Conservation (phyloP, 345 rosid species). For the Salix brachista region DNA sequence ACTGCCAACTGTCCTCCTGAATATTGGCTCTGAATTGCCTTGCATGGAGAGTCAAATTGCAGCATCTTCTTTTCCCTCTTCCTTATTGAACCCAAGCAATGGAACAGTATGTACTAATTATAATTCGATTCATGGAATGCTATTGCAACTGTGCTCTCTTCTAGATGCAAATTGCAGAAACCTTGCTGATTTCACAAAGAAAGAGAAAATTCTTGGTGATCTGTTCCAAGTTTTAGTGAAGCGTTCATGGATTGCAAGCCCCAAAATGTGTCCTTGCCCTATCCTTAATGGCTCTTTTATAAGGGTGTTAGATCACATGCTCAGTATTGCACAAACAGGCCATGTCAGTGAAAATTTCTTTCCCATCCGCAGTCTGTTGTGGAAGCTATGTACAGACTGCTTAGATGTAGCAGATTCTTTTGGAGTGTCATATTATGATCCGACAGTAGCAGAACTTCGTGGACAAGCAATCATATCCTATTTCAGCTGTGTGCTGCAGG, state of each 20-base stretch:
- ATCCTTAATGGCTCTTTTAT: slow-evolving; percentile 69
- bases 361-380: slow-evolving; percentile 45
- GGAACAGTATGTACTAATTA: slow-evolving; percentile 36
- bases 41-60: slow-evolving; percentile 10
- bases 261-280: slow-evolving; percentile 71
- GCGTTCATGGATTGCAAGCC: slow-evolving; percentile 74
- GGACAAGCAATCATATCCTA: slow-evolving; percentile 76
- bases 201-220: slow-evolving; percentile 68
- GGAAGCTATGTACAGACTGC: slow-evolving; percentile 63
- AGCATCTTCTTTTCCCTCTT: slow-evolving; percentile 16
- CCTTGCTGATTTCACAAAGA: slow-evolving; percentile 67
- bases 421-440: slow-evolving; percentile 66
- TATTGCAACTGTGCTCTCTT: slow-evolving; percentile 76
- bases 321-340: slow-evolving; percentile 55
- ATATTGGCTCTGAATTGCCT: slow-evolving; percentile 70
- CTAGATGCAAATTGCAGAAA: slow-evolving; percentile 75
- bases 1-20: slow-evolving; percentile 49
- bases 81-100: slow-evolving; percentile 11
- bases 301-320: slow-evolving; percentile 74
- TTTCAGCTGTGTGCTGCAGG: slow-evolving; percentile 66
- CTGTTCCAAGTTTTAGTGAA: slow-evolving; percentile 48
- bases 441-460: slow-evolving; percentile 71
- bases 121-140: slow-evolving; percentile 76
- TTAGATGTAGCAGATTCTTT: slow-evolving; percentile 57
- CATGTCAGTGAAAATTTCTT: slow-evolving; percentile 31